These are phyloP conservation scores for Adiantum capillusveneris DNA, from an alignment of 75 land plant genomes.

Conservation along the genomic window DNA sequence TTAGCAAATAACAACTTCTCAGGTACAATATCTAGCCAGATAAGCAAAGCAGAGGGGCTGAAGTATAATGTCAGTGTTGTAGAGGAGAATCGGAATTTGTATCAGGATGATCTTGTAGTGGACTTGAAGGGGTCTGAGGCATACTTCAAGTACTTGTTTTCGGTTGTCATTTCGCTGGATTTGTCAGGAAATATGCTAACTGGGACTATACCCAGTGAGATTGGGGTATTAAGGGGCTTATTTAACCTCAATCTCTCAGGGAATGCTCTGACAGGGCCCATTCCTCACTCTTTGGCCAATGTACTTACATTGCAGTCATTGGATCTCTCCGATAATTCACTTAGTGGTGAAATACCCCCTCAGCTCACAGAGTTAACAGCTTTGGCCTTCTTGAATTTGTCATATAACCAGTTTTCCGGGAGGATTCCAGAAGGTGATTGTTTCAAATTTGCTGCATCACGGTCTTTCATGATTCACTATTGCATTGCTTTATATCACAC, in stretches of 20 bases:
- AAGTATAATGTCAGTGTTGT: neutral
- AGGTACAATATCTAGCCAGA: conserved; percentile 10
- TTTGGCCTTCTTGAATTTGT: conserved; percentile 5
- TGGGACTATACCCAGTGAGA: conserved; percentile 3
- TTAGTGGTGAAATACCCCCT: conserved; percentile 1
- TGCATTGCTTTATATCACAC: too few species aligned
- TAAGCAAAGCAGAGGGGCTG: neutral
- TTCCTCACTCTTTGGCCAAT: conserved; percentile 3
- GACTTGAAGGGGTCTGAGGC: neutral
- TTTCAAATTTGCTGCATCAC: too few species aligned
- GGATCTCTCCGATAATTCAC: neutral
- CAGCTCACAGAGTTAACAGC: neutral
- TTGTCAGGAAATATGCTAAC: conserved; percentile 4
- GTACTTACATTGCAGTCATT: neutral
- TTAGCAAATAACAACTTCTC: conserved; percentile 10
- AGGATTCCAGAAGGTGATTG: neutral
- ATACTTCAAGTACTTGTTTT: neutral
- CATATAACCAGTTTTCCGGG: conserved; percentile 11
- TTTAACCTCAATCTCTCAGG: neutral
- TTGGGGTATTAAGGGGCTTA: conserved; percentile 1
- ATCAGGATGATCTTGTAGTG: conserved; percentile 2
- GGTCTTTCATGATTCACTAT: too few species aligned
- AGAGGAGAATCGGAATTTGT: neutral
- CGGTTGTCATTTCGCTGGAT: conserved; percentile 4
- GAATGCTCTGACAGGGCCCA: conserved; percentile 6